phyloP scores from a whole-genome alignment of 495 filamentous ascomycete species.

The Aspergillus mulundensis region DNA sequence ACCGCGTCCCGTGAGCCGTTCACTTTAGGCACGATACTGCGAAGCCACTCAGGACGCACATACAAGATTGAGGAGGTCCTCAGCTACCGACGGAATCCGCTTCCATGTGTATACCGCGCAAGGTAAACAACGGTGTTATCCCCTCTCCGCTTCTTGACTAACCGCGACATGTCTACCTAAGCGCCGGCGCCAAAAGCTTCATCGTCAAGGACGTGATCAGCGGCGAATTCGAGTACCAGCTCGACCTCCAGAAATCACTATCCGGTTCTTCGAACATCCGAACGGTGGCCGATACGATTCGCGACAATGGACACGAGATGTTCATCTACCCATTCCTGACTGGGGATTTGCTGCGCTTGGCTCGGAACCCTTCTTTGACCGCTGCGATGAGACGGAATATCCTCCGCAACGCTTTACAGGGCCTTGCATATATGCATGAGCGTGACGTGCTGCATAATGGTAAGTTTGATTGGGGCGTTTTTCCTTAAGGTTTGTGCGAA shows the following conservation, averaged over 20 bases:
- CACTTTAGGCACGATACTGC: constrained; percentile 13
- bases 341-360: constrained; percentile 39
- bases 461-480: constrained; percentile 9
- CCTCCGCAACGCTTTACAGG: constrained; percentile 38
- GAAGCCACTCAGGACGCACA: constrained; percentile 16
- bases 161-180: too few species aligned
- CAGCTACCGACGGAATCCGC: constrained; percentile 14
- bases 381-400: constrained; percentile 31
- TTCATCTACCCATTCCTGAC: constrained; percentile 44
- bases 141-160: neutral
- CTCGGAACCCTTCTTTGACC: constrained; percentile 27
- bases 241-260: constrained; percentile 31
- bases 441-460: constrained; percentile 44
- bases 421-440: constrained; percentile 40
- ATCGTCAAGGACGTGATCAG: constrained; percentile 37
- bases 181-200: constrained; percentile 33
- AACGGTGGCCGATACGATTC: constrained; percentile 33
- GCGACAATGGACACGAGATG: constrained; percentile 28
- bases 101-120: constrained; percentile 25
- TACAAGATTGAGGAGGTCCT: constrained; percentile 23
- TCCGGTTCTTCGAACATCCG: constrained; percentile 23
- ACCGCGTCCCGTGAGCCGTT: constrained; percentile 1
- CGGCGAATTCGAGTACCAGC: constrained; percentile 36
- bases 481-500: too few species aligned
- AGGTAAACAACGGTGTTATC: constrained; percentile 9